Percentiles rank a stretch among this genome's conserved stretches.
These are phyloP conservation scores for Schizosaccharomyces octosporus DNA, from an alignment of 805 yeast genomes.

Conservation along the genomic window DNA sequence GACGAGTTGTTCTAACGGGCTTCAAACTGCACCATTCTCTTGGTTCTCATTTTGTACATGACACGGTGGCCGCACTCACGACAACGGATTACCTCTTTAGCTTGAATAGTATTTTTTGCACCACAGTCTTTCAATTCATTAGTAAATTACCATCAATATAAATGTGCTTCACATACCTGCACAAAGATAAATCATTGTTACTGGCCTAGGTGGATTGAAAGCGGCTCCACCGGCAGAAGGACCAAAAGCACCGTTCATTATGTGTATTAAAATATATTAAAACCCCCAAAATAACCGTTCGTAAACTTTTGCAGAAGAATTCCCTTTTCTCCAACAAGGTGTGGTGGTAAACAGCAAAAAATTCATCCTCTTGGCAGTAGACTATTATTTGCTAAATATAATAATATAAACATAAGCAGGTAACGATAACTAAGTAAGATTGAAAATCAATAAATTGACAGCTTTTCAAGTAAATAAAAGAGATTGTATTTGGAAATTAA, in stretches of 20 bases:
- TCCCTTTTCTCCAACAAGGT: too few relatives aligned
- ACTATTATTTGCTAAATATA: too few relatives aligned
- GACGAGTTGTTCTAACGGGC: slow-evolving; percentile 25
- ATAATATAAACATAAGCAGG: too few relatives aligned
- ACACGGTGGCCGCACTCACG: slow-evolving; percentile 97
- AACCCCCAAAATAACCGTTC: too few relatives aligned
- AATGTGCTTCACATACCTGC: background rate
- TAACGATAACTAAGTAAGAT: too few relatives aligned
- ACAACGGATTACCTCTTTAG: slow-evolving; percentile 92
- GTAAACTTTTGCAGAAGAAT: too few relatives aligned
- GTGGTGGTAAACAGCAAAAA: too few relatives aligned
- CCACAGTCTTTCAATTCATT: slow-evolving; percentile 40
- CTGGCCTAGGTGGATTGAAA: background rate
- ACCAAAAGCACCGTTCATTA: background rate
- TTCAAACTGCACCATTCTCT: slow-evolving; percentile 34
- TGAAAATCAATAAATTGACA: too few relatives aligned
- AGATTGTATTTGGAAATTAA: too few relatives aligned
- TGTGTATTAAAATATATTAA: background rate
- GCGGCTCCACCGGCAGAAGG: background rate
- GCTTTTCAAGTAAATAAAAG: too few relatives aligned
- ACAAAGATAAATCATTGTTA: background rate
- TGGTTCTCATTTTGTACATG: slow-evolving; percentile 85
- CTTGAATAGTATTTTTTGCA: slow-evolving; percentile 57
- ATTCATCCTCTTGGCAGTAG: too few relatives aligned
- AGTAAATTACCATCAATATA: background rate